Percentiles rank a stretch among this genome's conserved stretches.
Evolutionary conservation across 371 early-diverging fungal genomes (phyloP).

Genomic region (Actinomucor elegans): DNA sequence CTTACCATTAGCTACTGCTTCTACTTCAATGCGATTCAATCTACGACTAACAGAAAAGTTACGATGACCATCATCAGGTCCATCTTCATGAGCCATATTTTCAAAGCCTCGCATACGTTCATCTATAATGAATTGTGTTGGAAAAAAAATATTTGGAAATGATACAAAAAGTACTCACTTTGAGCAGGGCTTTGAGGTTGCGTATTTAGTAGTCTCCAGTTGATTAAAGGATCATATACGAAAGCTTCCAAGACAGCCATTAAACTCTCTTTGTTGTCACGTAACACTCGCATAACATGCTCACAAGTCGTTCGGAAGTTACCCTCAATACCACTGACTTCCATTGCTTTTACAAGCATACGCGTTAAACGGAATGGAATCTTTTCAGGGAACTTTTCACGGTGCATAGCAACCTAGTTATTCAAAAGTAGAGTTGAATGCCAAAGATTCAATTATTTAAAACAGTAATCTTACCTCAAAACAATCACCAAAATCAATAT

Average conservation of each 20-base stretch:
- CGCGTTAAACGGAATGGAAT: conserved; percentile 98
- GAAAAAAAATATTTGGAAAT: no score
- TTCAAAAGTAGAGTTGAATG: no score
- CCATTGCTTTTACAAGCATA: conserved; percentile 99
- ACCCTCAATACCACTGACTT: conserved; percentile 95
- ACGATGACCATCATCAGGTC: conserved; percentile 44
- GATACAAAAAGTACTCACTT: conserved; percentile 21
- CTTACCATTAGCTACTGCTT: conserved; percentile 52
- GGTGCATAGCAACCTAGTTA: conserved; percentile 85
- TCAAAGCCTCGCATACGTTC: conserved; percentile 46
- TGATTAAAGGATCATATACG: conserved; percentile 97
- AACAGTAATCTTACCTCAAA: conserved; percentile 82
- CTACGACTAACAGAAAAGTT: conserved; percentile 51
- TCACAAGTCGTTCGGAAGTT: conserved; percentile 95
- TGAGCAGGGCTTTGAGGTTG: conserved; percentile 45
- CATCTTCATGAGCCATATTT: conserved; percentile 33
- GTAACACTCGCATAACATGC: conserved; percentile 94
- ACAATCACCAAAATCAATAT: conserved; percentile 99
- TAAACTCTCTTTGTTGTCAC: conserved; percentile 94
- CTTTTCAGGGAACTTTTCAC: conserved; percentile 97
- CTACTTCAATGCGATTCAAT: conserved; percentile 47
- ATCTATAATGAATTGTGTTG: conserved; percentile 24
- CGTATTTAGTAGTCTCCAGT: conserved; percentile 75
- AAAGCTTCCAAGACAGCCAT: conserved; percentile 99
- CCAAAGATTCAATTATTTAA: neutral